Percentiles rank a stretch among this genome's conserved stretches.
Conservation (phyloP, 2,329 filamentous ascomycete genomes). For the Apiospora aurea region DNA sequence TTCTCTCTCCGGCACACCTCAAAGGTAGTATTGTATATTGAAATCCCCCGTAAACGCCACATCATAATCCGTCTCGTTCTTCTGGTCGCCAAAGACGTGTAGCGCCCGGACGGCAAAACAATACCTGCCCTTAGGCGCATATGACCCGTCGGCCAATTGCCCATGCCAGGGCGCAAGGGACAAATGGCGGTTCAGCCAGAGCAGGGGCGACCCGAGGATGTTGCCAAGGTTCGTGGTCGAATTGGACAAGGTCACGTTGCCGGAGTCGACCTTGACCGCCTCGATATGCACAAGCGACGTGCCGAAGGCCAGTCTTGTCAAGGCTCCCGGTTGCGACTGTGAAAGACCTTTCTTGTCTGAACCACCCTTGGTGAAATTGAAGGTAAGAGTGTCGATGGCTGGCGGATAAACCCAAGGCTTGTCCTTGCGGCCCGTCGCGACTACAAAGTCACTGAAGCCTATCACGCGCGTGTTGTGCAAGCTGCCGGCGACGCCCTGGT, state of each 20-base stretch:
- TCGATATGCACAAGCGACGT: conserved; percentile 52
- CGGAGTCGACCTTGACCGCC: conserved; percentile 50
- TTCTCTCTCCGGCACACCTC: not conserved
- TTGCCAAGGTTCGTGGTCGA: conserved; percentile 41
- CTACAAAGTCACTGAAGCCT: conserved; percentile 34
- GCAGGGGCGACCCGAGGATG: conserved; percentile 50
- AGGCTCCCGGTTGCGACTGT: conserved; percentile 34
- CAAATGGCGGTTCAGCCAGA: conserved; percentile 43
- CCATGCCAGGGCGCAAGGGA: conserved; percentile 52
- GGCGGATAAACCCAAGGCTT: too few species aligned
- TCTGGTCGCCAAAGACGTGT: conserved; percentile 57
- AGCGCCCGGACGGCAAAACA: conserved; percentile 57
- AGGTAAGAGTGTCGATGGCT: too few species aligned
- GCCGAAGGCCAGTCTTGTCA: conserved; percentile 53
- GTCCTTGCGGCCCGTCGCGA: too few species aligned
- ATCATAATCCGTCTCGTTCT: conserved; percentile 56
- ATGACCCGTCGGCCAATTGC: conserved; percentile 52
- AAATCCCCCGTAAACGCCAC: conserved; percentile 50
- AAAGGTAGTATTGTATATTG: conserved; percentile 49
- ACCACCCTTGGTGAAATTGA: too few species aligned
- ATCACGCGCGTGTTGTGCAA: conserved; percentile 45
- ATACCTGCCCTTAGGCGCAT: conserved; percentile 57
- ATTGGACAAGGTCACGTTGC: conserved; percentile 38
- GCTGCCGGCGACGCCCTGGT: conserved; percentile 49
- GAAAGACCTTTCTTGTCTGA: too few species aligned